phyloP scores from a whole-genome alignment of 805 yeast genomes.

The Yamadazyma phyllophila region DNA sequence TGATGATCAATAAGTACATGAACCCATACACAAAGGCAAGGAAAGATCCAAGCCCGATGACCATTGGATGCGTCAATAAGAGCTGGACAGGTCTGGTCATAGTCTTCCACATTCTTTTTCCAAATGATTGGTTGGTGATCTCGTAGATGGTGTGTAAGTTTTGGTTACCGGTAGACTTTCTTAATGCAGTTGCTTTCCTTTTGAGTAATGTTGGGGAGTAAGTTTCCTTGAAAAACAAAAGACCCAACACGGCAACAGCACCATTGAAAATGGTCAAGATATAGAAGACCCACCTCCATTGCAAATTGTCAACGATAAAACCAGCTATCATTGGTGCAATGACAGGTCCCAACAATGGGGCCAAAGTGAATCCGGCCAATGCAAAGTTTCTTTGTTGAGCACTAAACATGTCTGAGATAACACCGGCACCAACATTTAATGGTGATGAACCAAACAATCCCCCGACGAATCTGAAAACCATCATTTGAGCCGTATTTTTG shows the following conservation, averaged over 20 bases:
- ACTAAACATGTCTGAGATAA: slow-evolving; percentile 59
- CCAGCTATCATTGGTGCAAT: slow-evolving; percentile 61
- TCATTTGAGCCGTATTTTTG: slow-evolving; percentile 54
- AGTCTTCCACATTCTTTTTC: slow-evolving; percentile 42
- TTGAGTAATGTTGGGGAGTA: slow-evolving; percentile 54
- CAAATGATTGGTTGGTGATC: slow-evolving; percentile 45
- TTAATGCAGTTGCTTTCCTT: slow-evolving; percentile 44
- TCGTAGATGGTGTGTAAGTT: slow-evolving; percentile 61
- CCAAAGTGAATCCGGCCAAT: slow-evolving; percentile 54
- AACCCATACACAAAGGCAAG: slow-evolving; percentile 68
- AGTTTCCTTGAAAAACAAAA: slow-evolving; percentile 56
- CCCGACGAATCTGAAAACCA: slow-evolving; percentile 59
- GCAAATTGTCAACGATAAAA: slow-evolving; percentile 46
- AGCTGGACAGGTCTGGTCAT: slow-evolving; percentile 55
- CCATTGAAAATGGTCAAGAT: slow-evolving; percentile 60
- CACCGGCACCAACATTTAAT: slow-evolving; percentile 67
- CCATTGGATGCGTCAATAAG: slow-evolving; percentile 59
- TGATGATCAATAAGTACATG: slow-evolving; percentile 59
- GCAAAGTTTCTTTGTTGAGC: slow-evolving; percentile 53
- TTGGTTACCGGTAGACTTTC: slow-evolving; percentile 54
- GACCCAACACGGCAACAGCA: slow-evolving; percentile 37
- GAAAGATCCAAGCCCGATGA: slow-evolving; percentile 58
- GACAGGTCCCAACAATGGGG: slow-evolving; percentile 68
- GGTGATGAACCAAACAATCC: slow-evolving; percentile 72
- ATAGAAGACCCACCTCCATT: slow-evolving; percentile 72